Conservation (phyloP, 23 red algal genomes). For the Gracilaria domingensis region DNA sequence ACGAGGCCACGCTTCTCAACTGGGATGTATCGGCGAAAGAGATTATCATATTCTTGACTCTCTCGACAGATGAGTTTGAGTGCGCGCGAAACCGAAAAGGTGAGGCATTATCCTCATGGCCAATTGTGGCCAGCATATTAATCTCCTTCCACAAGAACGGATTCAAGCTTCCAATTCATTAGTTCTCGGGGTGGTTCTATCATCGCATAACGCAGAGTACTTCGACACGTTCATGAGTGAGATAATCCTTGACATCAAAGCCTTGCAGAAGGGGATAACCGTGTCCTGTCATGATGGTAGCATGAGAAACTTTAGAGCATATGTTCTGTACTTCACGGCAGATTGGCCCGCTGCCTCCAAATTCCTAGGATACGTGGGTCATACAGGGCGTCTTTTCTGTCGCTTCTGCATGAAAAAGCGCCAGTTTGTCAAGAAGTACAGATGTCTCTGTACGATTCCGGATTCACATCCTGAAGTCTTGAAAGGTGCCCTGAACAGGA, state of each 20-base stretch:
- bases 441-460: background rate
- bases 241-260: conserved; percentile 3
- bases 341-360: conserved; percentile 24
- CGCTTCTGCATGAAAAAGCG: background rate
- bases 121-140: background rate
- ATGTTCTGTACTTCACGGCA: background rate
- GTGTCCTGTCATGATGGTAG: background rate
- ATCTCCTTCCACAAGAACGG: background rate
- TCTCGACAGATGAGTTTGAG: conserved; percentile 9
- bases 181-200: background rate
- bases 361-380: background rate
- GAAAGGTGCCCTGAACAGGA: too few species aligned
- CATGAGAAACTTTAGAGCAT: background rate
- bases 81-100: background rate
- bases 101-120: background rate
- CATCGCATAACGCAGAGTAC: conserved; percentile 2
- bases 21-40: background rate
- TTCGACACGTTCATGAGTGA: conserved; percentile 27
- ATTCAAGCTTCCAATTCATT: background rate
- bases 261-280: background rate
- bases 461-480: too few species aligned
- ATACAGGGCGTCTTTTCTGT: background rate
- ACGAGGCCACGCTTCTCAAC: background rate
- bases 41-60: background rate
- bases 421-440: background rate